Conservation (phyloP, 805 yeast genomes). For the Candida methanosorbosa region DNA sequence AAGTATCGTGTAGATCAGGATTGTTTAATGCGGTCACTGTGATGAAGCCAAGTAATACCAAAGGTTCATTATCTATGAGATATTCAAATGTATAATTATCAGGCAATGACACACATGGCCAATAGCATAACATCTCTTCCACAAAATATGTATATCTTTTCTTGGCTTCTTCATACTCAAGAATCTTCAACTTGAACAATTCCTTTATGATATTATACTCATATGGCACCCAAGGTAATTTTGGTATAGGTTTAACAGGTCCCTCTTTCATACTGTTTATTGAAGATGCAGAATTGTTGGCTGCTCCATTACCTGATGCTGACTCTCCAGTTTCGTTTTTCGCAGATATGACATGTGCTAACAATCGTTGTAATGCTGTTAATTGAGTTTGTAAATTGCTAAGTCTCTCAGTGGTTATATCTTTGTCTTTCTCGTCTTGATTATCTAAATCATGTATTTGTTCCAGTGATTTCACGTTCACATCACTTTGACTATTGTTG, state of each 20-base stretch:
- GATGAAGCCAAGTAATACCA: conserved; percentile 33
- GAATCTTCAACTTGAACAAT: conserved; percentile 25
- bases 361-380: conserved; percentile 21
- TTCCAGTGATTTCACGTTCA: too few relatives aligned
- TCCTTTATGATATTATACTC: conserved; percentile 30
- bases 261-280: conserved; percentile 28
- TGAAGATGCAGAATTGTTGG: conserved; percentile 19
- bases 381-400: conserved; percentile 20
- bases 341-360: conserved; percentile 18
- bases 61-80: conserved; percentile 32
- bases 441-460: too few relatives aligned
- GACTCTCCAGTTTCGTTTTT: not conserved
- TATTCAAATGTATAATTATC: conserved; percentile 27
- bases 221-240: conserved; percentile 27
- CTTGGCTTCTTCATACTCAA: conserved; percentile 26
- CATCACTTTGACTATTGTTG: too few relatives aligned
- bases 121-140: conserved; percentile 31
- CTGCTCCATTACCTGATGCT: not conserved
- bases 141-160: conserved; percentile 27
- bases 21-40: conserved; percentile 40
- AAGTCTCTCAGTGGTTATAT: conserved; percentile 4
- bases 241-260: conserved; percentile 21
- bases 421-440: conserved; percentile 5
- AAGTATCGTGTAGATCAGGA: conserved; percentile 31
- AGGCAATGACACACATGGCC: conserved; percentile 41